Evolutionary conservation across 176 grass and related monocot species (phyloP).

Genomic region (Avena eriantha): DNA sequence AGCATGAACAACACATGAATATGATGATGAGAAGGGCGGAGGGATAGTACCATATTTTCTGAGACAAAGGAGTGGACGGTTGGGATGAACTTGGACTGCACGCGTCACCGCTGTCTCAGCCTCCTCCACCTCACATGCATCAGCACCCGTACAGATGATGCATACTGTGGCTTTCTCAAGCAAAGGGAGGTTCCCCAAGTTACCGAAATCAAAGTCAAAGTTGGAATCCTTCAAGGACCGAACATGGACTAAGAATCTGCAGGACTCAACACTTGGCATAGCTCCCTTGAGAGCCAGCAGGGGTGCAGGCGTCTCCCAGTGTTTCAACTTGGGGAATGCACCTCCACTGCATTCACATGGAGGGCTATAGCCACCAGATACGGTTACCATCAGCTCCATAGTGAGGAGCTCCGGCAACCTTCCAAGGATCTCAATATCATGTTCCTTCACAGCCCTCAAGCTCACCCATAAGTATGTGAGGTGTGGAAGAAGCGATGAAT

Average conservation of each 20-base stretch:
- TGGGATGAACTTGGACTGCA: background rate
- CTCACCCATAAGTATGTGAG: background rate
- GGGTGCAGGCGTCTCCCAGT: background rate
- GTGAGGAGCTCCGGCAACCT: background rate
- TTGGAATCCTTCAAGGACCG: background rate
- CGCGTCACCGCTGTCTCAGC: background rate
- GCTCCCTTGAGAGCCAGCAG: background rate
- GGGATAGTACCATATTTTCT: background rate
- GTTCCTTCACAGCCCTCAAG: background rate
- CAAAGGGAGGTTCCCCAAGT: background rate
- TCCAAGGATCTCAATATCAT: background rate
- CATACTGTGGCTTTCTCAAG: background rate
- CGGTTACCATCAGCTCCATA: background rate
- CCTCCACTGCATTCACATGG: background rate
- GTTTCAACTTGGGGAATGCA: background rate
- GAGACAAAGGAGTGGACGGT: background rate
- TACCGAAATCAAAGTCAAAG: background rate
- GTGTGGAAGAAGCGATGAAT: background rate
- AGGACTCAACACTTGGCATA: background rate
- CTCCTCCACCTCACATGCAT: background rate
- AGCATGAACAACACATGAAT: background rate
- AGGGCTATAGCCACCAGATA: background rate
- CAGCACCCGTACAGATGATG: background rate
- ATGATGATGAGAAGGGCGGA: background rate
- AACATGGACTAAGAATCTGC: rapidly evolving